phyloP scores from a whole-genome alignment of 805 yeast genomes.

The Nakazawaea ambrosiae region DNA sequence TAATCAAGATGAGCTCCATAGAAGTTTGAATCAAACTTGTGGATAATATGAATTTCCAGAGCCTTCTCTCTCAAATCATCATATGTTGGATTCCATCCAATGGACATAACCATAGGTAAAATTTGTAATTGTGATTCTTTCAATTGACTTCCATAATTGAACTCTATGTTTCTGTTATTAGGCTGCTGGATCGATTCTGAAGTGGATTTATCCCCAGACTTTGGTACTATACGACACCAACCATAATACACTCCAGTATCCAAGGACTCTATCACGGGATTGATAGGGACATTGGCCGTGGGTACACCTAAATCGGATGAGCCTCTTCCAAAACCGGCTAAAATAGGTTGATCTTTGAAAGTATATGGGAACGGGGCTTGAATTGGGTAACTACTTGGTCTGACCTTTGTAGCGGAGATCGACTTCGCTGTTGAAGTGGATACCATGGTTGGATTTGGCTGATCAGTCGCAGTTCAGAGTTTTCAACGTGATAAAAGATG shows the following conservation, averaged over 20 bases:
- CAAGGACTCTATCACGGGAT: slow-evolving; percentile 34
- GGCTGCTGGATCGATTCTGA: slow-evolving; percentile 15
- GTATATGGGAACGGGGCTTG: slow-evolving; percentile 41
- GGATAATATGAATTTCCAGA: slow-evolving; percentile 72
- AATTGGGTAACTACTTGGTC: slow-evolving; percentile 20
- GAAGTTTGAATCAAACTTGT: slow-evolving; percentile 58
- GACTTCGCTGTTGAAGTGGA: background rate
- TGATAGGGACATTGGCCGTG: slow-evolving; percentile 81
- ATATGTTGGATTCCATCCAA: slow-evolving; percentile 95
- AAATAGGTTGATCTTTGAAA: slow-evolving; percentile 37
- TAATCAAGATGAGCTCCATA: slow-evolving; percentile 77
- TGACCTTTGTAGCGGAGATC: slow-evolving; percentile 5
- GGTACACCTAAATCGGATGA: slow-evolving; percentile 91
- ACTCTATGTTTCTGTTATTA: slow-evolving; percentile 35
- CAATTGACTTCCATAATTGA: slow-evolving; percentile 56
- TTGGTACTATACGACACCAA: slow-evolving; percentile 25
- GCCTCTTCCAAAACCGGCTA: slow-evolving; percentile 93
- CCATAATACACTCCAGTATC: slow-evolving; percentile 91
- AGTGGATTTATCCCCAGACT: too few species aligned
- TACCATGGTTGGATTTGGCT: background rate
- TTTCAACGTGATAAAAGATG: too few species aligned
- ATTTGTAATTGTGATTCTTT: slow-evolving; percentile 32
- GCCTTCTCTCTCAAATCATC: slow-evolving; percentile 75
- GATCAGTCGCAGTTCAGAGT: too few species aligned
- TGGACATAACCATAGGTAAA: slow-evolving; percentile 88